phyloP scores from a whole-genome alignment of 352 stramenopile species.

The Phytopythium sindhum region DNA sequence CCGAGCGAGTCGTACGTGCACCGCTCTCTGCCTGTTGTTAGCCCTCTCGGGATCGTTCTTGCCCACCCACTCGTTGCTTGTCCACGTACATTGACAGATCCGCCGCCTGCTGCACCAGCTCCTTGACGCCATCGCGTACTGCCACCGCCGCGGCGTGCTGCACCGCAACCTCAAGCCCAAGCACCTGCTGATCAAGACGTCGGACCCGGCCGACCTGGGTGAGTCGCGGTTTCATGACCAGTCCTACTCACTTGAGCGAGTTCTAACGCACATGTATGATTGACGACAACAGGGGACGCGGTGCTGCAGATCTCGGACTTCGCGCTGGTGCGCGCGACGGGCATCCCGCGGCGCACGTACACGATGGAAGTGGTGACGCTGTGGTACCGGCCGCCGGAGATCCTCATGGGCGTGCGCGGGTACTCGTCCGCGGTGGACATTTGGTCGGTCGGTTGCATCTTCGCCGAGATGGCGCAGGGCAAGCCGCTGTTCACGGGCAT shows the following conservation, averaged over 20 bases:
- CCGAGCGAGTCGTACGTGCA: conserved; percentile 62
- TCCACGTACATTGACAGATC: conserved; percentile 41
- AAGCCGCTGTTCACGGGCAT: conserved; percentile 81
- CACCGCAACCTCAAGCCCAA: conserved; percentile 91
- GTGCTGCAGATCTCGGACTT: conserved; percentile 88
- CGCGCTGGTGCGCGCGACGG: conserved; percentile 81
- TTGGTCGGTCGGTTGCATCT: conserved; percentile 96
- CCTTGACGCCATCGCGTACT: conserved; percentile 86
- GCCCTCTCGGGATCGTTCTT: background rate
- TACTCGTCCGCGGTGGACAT: conserved; percentile 90
- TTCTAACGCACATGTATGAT: background rate
- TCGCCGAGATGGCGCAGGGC: conserved; percentile 95
- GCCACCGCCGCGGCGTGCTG: conserved; percentile 82
- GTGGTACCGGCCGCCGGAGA: conserved; percentile 89
- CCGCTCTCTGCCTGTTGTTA: background rate
- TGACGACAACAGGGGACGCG: conserved; percentile 38
- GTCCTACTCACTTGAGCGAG: background rate
- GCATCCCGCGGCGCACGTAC: conserved; percentile 85
- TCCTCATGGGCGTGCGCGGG: conserved; percentile 85
- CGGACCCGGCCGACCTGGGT: conserved; percentile 58
- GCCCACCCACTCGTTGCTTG: conserved; percentile 6
- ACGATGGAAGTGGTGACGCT: conserved; percentile 91
- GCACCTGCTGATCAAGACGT: conserved; percentile 83
- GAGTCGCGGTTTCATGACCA: conserved; percentile 3
- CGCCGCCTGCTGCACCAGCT: conserved; percentile 82